Evolutionary conservation across 805 yeast species (phyloP).

Genomic region (Pichia eremophila): DNA sequence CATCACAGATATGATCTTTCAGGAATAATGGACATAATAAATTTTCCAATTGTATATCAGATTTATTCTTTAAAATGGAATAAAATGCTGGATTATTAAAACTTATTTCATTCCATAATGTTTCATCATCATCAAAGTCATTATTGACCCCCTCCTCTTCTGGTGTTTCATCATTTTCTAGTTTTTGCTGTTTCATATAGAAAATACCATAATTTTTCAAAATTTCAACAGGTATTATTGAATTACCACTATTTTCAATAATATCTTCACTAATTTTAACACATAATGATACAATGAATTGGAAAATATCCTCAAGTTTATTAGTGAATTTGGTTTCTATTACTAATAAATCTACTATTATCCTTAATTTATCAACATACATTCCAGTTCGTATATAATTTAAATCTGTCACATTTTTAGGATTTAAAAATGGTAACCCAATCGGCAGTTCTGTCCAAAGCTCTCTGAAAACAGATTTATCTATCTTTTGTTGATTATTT

Average conservation of each 20-base stretch:
- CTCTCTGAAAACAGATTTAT: slow-evolving; percentile 1
- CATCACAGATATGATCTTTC: background rate
- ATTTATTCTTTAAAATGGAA: background rate
- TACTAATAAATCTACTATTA: slow-evolving; percentile 9
- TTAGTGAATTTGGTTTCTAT: slow-evolving; percentile 1
- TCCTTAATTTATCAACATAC: slow-evolving; percentile 10
- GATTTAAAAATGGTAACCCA: slow-evolving; percentile 8
- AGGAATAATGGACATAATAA: slow-evolving; percentile 3
- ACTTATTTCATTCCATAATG: background rate
- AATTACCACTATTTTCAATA: background rate
- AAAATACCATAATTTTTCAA: slow-evolving; percentile 3
- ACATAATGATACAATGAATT: slow-evolving; percentile 1
- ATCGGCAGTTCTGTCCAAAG: slow-evolving; percentile 6
- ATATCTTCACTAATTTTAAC: slow-evolving; percentile 1
- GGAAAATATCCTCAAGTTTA: slow-evolving; percentile 2
- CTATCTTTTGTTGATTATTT: background rate
- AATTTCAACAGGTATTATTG: slow-evolving; percentile 1
- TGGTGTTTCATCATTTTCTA: background rate
- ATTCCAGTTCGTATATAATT: slow-evolving; percentile 1
- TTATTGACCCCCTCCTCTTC: background rate
- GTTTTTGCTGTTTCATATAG: background rate
- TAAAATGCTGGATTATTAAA: slow-evolving; percentile 4
- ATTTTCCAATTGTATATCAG: slow-evolving; percentile 5
- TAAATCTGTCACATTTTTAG: slow-evolving; percentile 2
- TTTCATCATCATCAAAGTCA: slow-evolving; percentile 3